A percentile compares a stretch with the other conserved stretches of the same genome.
Conservation (phyloP, 2,329 filamentous ascomycete species). For the Aspergillus neoniger region DNA sequence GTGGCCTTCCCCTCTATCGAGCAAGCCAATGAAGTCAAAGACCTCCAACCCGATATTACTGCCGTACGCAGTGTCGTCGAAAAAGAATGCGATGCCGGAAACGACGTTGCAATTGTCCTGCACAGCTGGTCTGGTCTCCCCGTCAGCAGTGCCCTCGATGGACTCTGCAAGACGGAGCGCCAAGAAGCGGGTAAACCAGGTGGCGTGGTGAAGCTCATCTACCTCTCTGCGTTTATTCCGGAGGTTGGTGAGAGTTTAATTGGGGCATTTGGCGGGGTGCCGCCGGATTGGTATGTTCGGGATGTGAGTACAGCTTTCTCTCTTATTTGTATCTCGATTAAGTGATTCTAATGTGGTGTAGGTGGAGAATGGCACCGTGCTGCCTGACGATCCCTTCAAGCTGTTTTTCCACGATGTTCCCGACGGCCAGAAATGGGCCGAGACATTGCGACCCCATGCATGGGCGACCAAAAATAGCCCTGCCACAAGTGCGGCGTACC, state of each 20-base stretch:
- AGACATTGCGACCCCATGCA: constrained; percentile 33
- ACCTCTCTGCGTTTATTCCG: constrained; percentile 39
- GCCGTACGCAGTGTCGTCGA: constrained; percentile 36
- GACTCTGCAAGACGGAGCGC: constrained; percentile 33
- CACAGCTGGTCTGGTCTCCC: constrained; percentile 43
- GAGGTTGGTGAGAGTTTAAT: constrained; percentile 34
- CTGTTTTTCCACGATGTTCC: constrained; percentile 38
- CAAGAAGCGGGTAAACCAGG: constrained; percentile 30
- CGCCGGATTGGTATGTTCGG: constrained; percentile 32
- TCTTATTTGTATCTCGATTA: background rate
- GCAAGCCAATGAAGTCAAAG: constrained; percentile 23
- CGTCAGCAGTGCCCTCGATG: constrained; percentile 37
- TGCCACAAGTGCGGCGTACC: constrained; percentile 30
- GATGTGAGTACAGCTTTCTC: constrained; percentile 27
- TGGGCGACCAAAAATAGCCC: constrained; percentile 31
- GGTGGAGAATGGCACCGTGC: constrained; percentile 29
- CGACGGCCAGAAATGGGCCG: constrained; percentile 31
- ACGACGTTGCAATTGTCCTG: constrained; percentile 33
- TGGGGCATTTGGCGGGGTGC: constrained; percentile 30
- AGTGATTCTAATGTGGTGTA: background rate
- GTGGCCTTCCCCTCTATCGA: constrained; percentile 34
- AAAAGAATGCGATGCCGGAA: constrained; percentile 31
- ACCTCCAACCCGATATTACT: constrained; percentile 32
- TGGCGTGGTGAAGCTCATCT: constrained; percentile 37
- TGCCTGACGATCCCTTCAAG: constrained; percentile 24